Percentiles rank a stretch among this genome's conserved stretches.
phyloP scores from a whole-genome alignment of 768 basidiomycete genomes.

The Suillus ampliporus region DNA sequence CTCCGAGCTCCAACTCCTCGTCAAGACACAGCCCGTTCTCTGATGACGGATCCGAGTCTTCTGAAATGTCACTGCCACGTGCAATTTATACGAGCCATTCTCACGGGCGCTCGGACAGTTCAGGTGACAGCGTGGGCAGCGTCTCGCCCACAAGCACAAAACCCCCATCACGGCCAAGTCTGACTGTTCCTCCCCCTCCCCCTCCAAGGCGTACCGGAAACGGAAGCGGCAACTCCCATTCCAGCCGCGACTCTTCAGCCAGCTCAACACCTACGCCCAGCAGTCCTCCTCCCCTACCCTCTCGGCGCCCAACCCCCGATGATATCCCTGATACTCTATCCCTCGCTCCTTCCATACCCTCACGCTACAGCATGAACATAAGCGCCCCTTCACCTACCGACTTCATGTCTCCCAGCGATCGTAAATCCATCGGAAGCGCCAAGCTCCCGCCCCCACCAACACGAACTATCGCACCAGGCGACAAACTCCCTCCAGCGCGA shows the following conservation, averaged over 20 bases:
- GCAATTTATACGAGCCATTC: slow-evolving; percentile 9
- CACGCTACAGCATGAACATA: slow-evolving; percentile 42
- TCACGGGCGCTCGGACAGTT: slow-evolving; percentile 24
- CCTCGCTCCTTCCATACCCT: slow-evolving; percentile 40
- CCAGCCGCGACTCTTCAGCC: slow-evolving; percentile 1
- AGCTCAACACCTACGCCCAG: slow-evolving; percentile 23
- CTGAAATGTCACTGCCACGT: slow-evolving; percentile 25
- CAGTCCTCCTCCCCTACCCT: slow-evolving; percentile 48
- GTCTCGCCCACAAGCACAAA: slow-evolving; percentile 17
- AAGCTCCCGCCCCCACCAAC: slow-evolving; percentile 76
- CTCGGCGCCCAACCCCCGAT: slow-evolving; percentile 31
- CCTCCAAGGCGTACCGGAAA: slow-evolving; percentile 23
- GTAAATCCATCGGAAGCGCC: slow-evolving; percentile 32
- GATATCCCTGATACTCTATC: slow-evolving; percentile 4
- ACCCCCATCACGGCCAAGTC: slow-evolving; percentile 27
- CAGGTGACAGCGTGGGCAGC: slow-evolving; percentile 24
- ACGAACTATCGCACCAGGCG: slow-evolving; percentile 70
- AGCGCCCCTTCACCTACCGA: neutral
- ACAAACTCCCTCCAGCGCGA: slow-evolving; percentile 70
- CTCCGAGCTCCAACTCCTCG: slow-evolving; percentile 24
- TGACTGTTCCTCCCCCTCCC: slow-evolving; percentile 26
- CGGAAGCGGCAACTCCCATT: slow-evolving; percentile 2
- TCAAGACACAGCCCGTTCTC: slow-evolving; percentile 37
- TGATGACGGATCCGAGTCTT: slow-evolving; percentile 34
- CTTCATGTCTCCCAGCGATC: slow-evolving; percentile 23